Evolutionary conservation across 2,329 filamentous ascomycete genomes (phyloP).

Genomic region (Colletotrichum eremochloae): DNA sequence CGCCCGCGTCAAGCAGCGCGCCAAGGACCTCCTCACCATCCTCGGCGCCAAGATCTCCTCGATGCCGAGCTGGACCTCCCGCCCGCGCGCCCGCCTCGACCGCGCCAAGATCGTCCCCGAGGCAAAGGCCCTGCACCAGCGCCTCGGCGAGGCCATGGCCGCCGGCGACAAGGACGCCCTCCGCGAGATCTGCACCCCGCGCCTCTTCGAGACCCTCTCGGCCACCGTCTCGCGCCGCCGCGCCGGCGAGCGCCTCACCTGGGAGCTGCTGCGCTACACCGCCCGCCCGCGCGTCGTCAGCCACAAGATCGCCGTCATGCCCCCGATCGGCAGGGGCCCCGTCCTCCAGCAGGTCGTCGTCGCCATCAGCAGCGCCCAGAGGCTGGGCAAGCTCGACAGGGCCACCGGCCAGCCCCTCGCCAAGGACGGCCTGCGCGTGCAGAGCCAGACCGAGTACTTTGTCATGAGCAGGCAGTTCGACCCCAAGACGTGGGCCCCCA

Average conservation of each 20-base stretch:
- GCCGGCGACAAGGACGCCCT: constrained; percentile 66
- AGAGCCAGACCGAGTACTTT: constrained; percentile 73
- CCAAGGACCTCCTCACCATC: constrained; percentile 51
- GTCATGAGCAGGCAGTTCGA: constrained; percentile 67
- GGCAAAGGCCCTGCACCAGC: constrained; percentile 70
- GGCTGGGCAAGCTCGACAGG: constrained; percentile 58
- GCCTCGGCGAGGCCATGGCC: constrained; percentile 74
- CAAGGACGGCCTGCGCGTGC: constrained; percentile 62
- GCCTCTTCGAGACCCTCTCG: constrained; percentile 65
- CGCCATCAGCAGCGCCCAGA: constrained; percentile 69
- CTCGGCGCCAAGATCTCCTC: constrained; percentile 59
- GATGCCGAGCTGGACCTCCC: constrained; percentile 58
- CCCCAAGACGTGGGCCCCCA: constrained; percentile 60
- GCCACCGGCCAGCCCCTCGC: constrained; percentile 47
- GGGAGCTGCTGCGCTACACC: constrained; percentile 69
- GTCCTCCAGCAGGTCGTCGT: constrained; percentile 72
- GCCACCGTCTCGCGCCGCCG: constrained; percentile 67
- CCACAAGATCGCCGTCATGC: constrained; percentile 64
- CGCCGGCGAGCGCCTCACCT: constrained; percentile 59
- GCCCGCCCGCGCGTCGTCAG: constrained; percentile 66
- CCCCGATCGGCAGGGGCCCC: constrained; percentile 53
- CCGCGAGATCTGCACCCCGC: constrained; percentile 65
- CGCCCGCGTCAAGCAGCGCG: constrained; percentile 53
- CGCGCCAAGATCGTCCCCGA: constrained; percentile 61
- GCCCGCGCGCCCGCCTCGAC: constrained; percentile 59